These are phyloP conservation scores for Trichocladium uniseriatum DNA, from an alignment of 495 filamentous ascomycete species.

Conservation along the genomic window DNA sequence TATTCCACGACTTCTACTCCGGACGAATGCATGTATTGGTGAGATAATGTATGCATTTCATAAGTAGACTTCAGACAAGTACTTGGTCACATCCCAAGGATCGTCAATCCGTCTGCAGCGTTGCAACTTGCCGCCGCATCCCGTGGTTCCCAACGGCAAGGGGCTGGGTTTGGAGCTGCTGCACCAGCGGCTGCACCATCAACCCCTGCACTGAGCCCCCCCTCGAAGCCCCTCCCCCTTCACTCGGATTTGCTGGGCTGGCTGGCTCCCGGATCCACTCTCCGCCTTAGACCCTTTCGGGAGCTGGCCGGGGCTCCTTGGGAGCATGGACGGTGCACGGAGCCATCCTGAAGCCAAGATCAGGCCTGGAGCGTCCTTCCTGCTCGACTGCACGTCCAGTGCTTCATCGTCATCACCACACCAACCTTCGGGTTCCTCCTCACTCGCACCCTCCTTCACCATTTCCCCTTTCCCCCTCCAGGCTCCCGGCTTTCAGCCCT, in stretches of 20 bases:
- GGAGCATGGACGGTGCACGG: slow-evolving; percentile 4
- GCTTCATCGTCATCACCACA: slow-evolving; percentile 22
- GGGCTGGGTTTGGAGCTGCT: background rate
- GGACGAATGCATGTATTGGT: no score
- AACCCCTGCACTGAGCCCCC: no score
- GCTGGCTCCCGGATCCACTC: background rate
- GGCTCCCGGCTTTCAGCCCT: slow-evolving; percentile 13
- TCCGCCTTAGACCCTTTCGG: background rate
- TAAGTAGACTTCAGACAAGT: no score
- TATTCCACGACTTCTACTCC: no score
- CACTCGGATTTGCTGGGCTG: background rate
- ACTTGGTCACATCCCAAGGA: background rate
- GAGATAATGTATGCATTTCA: background rate
- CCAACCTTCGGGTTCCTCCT: slow-evolving; percentile 16
- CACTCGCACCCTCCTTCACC: slow-evolving; percentile 23
- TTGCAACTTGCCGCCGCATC: background rate
- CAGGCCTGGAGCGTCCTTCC: slow-evolving; percentile 17
- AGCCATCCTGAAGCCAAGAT: slow-evolving; percentile 1
- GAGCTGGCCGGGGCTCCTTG: background rate
- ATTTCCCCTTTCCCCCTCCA: background rate
- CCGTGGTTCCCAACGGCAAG: background rate
- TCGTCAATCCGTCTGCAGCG: background rate
- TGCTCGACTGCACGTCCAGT: slow-evolving; percentile 12
- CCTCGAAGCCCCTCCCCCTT: background rate
- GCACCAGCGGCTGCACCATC: background rate